Conservation (phyloP, 139 green algal species). For the Chlamydomonas eustigma region DNA sequence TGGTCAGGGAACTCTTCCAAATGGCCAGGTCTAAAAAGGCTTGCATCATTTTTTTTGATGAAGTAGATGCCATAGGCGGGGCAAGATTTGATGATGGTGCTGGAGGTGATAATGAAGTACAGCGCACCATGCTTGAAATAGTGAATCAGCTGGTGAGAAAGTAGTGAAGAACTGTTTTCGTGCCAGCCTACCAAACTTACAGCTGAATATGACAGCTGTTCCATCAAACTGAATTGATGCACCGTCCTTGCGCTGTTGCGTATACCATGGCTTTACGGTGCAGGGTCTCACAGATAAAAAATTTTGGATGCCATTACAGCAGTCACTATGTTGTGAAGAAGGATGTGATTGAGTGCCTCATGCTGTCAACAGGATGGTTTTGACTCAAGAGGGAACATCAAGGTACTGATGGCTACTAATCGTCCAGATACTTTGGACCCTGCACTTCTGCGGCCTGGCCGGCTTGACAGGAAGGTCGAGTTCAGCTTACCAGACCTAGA, state of each 20-base stretch:
- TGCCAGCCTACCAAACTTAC: no score
- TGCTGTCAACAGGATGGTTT: constrained; percentile 64
- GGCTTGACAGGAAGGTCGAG: constrained; percentile 97
- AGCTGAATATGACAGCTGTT: no score
- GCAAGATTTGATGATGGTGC: constrained; percentile 93
- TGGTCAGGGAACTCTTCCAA: constrained; percentile 94
- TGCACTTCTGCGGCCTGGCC: constrained; percentile 89
- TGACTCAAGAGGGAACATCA: constrained; percentile 97
- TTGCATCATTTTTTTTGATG: constrained; percentile 96
- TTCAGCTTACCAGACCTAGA: constrained; percentile 96
- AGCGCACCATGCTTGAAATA: constrained; percentile 99
- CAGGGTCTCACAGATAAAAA: no score
- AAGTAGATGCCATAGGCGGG: constrained; percentile 96
- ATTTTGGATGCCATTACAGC: no score
- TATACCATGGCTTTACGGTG: no score
- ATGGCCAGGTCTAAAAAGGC: constrained; percentile 96
- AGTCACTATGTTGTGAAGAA: no score
- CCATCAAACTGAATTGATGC: no score
- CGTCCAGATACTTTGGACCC: constrained; percentile 96
- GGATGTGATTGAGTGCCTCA: no score
- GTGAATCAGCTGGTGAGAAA: constrained; percentile 90
- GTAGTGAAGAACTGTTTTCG: no score
- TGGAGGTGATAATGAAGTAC: constrained; percentile 98
- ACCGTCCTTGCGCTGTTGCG: no score
- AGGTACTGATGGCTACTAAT: constrained; percentile 96